phyloP scores from a whole-genome alignment of 2,329 filamentous ascomycete genomes.

The Aspergillus sp. region DNA sequence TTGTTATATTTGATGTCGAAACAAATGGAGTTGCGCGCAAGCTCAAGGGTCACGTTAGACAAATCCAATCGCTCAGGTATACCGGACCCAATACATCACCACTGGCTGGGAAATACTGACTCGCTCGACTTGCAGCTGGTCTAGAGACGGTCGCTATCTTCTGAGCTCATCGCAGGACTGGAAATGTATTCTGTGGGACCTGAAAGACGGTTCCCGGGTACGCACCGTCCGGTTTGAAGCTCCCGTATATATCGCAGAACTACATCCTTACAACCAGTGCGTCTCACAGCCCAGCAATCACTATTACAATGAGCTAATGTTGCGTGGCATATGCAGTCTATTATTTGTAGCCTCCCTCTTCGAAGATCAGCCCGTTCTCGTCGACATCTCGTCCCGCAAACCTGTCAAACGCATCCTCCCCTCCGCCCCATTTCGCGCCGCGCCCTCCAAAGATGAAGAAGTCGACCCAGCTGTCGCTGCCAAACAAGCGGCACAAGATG shows the following conservation, averaged over 20 bases:
- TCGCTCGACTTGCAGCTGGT: conserved; percentile 64
- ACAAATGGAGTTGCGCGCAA: conserved; percentile 96
- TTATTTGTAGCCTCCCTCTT: conserved; percentile 89
- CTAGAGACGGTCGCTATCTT: conserved; percentile 83
- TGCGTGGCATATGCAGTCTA: conserved; percentile 51
- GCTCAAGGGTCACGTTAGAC: conserved; percentile 85
- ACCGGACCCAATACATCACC: not conserved
- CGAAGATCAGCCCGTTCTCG: conserved; percentile 86
- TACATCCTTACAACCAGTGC: conserved; percentile 88
- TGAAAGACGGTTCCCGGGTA: conserved; percentile 69
- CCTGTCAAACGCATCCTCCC: conserved; percentile 76
- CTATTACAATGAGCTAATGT: not conserved
- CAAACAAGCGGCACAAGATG: conserved; percentile 87
- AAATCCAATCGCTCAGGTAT: conserved; percentile 81
- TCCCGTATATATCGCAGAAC: conserved; percentile 91
- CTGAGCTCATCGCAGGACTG: conserved; percentile 93
- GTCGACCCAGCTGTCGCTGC: conserved; percentile 61
- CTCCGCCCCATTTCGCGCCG: conserved; percentile 74
- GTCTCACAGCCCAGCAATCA: conserved; percentile 25
- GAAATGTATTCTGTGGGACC: conserved; percentile 95
- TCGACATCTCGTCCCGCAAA: conserved; percentile 71
- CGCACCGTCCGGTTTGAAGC: conserved; percentile 89
- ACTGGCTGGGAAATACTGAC: not conserved
- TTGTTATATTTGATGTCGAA: conserved; percentile 95
- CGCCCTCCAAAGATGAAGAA: conserved; percentile 65